Evolutionary conservation across 345 rosid species (phyloP), one percentile per base, ranked within the genome.

Genomic region (Lenwebbia sp.): DNA sequence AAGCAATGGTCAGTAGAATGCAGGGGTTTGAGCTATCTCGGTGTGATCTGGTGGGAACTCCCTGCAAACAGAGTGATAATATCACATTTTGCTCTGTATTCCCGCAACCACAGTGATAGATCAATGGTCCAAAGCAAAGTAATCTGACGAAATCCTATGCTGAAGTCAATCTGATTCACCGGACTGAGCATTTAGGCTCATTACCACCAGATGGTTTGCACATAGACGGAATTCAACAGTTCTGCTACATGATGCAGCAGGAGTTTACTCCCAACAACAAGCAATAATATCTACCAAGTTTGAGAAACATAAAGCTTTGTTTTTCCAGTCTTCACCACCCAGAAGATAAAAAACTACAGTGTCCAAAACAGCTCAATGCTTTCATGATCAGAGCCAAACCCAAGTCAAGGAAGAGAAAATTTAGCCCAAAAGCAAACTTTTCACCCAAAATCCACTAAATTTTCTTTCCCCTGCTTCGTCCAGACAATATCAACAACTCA

Each of bases 21-120:
- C 95, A 89, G 91, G 98, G 56, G 91, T 92, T 78, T 96, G 98
- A 74, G 98, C 99, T 78, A 95, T 94, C 91, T 95, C 92, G 1
- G 95, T 96, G 52, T 93, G 90, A 85, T 96, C 98, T 82, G 93
- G 82, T 78, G 94, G 87, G 30, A 88, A 88, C 88, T 94, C 99
- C 94, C 99, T 96, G 94, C 58, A 87, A 84, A 84, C 26, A 55
- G 56, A 54, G 56, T 19, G 25, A 19, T 54, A 54, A 54, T 22
- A 54, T 21, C 57, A 21, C 11, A 21, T 54, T 54, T 54, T 54
- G 26, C 26, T 22, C 82, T 12, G 44, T 54, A 21, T 7, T 5
- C n/a, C 55, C 28, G 21, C 15, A 54, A 28, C 26, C 33, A 22
- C 25, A 74, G 5, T 12, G 41, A 40, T 40, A 40, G 41, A 40